Evolutionary conservation across 768 basidiomycete genomes (phyloP).

Genomic region (Flagelloscypha sp.): DNA sequence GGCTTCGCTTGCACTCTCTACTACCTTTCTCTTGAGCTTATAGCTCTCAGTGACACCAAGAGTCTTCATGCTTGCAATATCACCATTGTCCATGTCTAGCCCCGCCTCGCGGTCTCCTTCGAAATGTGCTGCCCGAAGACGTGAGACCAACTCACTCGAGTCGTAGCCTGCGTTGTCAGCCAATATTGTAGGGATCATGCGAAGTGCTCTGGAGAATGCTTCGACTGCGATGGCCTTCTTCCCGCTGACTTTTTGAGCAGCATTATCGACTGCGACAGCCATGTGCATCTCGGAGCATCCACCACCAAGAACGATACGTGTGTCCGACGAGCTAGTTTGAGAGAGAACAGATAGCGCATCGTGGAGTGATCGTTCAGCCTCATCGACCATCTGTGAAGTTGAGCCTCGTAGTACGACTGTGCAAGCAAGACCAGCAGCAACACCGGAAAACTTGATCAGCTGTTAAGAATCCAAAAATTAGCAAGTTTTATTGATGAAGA

Average conservation of each 20-base stretch:
- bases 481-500: not conserved
- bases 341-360: slow-evolving; percentile 96
- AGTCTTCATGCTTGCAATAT: slow-evolving; percentile 79
- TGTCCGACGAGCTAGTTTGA: slow-evolving; percentile 97
- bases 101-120: slow-evolving; percentile 83
- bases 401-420: slow-evolving; percentile 97
- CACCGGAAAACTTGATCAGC: slow-evolving; percentile 99
- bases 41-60: slow-evolving; percentile 94
- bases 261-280: slow-evolving; percentile 91
- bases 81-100: slow-evolving; percentile 88
- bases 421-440: slow-evolving; percentile 95
- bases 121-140: slow-evolving; percentile 87
- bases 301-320: slow-evolving; percentile 87
- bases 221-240: slow-evolving; percentile 96
- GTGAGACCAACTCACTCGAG: slow-evolving; percentile 89
- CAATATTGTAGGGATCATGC: slow-evolving; percentile 93
- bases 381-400: slow-evolving; percentile 98
- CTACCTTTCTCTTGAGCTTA: slow-evolving; percentile 94
- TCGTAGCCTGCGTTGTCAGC: slow-evolving; percentile 98
- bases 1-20: slow-evolving; percentile 90
- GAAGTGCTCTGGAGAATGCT: slow-evolving; percentile 78
- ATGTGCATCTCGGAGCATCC: slow-evolving; percentile 99
- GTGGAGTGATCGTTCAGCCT: slow-evolving; percentile 95
- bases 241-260: slow-evolving; percentile 72
- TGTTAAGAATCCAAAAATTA: slow-evolving; percentile 21